Base-by-base conservation (phyloP, 176 grass and related monocot genomes). In the Raddia distichophylla region DNA sequence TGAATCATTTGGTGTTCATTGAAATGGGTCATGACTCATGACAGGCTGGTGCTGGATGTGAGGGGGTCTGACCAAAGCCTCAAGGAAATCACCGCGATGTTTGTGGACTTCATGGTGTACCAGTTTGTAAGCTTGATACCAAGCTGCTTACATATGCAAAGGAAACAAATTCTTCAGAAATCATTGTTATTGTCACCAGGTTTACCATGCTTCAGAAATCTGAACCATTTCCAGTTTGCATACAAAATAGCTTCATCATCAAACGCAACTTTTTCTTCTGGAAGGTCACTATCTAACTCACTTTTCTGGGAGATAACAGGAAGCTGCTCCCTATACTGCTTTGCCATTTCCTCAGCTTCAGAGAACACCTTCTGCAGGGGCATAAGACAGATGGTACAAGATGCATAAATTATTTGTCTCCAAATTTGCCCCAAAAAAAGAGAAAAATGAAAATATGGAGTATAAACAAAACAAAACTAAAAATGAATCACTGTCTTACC, bases 171-270 rank as follows among this genome's bases (percentile, higher is more conserved):
- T 77, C 33, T 64, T 40, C 37, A 40, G 37, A 40, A 40, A 43
- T 60, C 11, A 42, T 18, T 42, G 33, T 69, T 74, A 20, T 67
- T 22, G 33, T 57, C 59, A 77, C 18, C 79, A 69, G 58, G 64
- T 83, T 88, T 87, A 48, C 73, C 66, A 44, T 53, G 37, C 17
- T 86, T 87, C 60, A 95, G 67, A 83, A 95, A 95, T 72, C 91
- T 90, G 74, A 99, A 99, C 84, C 91, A 95, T 85, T 88, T 88
- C 96, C 96, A 90, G 81, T 99, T 99, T 90, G 91, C 84, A 68
- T 93, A 99, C 27, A 91, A 55, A 60, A 15, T 64, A 69, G 86
- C 68, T 64, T 95, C 96, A 3, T 91, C 85, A 83, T 99, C 89
- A 71, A 99, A 93, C 13, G 85, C 76, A 77, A 88, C 61, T 20